Evolutionary conservation across 2,329 filamentous ascomycete genomes (phyloP).

Genomic region (Bipolaris bicolor): DNA sequence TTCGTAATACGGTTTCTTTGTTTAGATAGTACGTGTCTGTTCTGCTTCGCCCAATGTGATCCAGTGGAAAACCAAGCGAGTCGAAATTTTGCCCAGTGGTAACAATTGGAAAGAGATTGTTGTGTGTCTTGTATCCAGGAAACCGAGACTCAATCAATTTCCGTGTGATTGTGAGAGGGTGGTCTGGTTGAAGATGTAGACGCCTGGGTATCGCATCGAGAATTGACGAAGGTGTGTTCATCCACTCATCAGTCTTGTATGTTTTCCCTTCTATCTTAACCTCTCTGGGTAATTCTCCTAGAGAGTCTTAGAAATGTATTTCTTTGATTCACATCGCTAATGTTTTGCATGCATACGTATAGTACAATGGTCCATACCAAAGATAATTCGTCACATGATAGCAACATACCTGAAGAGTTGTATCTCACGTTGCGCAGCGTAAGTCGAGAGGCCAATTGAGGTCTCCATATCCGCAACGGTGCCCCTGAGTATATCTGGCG

Average conservation of each 20-base stretch:
- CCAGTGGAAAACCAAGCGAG: constrained; percentile 85
- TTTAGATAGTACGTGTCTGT: constrained; percentile 98
- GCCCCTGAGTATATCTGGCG: constrained; percentile 24
- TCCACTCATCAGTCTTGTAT: constrained; percentile 79
- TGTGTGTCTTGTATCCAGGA: constrained; percentile 77
- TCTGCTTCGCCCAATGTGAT: constrained; percentile 84
- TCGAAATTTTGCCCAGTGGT: constrained; percentile 91
- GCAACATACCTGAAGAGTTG: constrained; percentile 43
- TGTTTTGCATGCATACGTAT: neutral
- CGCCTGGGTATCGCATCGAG: constrained; percentile 74
- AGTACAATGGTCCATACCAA: neutral
- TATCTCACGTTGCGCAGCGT: constrained; percentile 30
- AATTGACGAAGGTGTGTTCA: constrained; percentile 80
- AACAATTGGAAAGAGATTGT: constrained; percentile 81
- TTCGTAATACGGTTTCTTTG: constrained; percentile 79
- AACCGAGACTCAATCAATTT: constrained; percentile 92
- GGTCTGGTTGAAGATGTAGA: constrained; percentile 89
- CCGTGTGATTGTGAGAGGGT: constrained; percentile 88
- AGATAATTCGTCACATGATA: constrained; percentile 38
- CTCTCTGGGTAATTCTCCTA: constrained; percentile 30
- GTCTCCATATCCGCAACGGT: constrained; percentile 13
- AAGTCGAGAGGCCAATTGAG: constrained; percentile 17
- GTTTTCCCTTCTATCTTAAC: constrained; percentile 67
- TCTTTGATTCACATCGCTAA: neutral
- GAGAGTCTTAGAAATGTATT: constrained; percentile 15